Evolutionary conservation across 805 yeast genomes (phyloP).

Genomic region (Myxozyma kluyveri): DNA sequence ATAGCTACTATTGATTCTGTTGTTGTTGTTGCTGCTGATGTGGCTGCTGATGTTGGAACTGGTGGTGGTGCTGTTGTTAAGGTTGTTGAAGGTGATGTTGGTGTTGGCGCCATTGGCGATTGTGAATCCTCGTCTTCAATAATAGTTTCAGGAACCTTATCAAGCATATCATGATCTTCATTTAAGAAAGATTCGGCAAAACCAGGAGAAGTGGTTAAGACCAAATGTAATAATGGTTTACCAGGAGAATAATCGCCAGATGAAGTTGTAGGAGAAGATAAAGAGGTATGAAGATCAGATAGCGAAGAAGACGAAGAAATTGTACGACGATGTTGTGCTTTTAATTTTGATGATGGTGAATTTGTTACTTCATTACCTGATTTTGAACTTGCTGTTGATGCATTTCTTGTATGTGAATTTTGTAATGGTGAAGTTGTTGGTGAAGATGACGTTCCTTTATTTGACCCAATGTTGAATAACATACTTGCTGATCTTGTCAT

Average conservation of each 20-base stretch:
- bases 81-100: conserved; percentile 3
- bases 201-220: neutral
- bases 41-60: conserved; percentile 2
- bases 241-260: neutral
- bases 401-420: neutral
- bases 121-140: neutral
- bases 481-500: too few relatives aligned
- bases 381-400: neutral
- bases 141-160: neutral
- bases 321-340: neutral
- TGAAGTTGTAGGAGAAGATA: neutral
- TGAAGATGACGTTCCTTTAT: too few relatives aligned
- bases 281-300: neutral
- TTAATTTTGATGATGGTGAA: neutral
- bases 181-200: too few relatives aligned
- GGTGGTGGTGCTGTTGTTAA: conserved; percentile 6
- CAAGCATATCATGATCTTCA: too few relatives aligned
- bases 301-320: neutral
- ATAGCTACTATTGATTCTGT: conserved; percentile 6
- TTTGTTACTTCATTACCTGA: neutral
- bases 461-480: too few relatives aligned
- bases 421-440: neutral
- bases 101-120: neutral
- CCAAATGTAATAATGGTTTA: neutral
- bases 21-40: conserved; percentile 11